Evolutionary conservation across 1,284 basidiomycete genomes (phyloP), one percentile per base, ranked within the genome.

Genomic region (Schizopora paradoxa): DNA sequence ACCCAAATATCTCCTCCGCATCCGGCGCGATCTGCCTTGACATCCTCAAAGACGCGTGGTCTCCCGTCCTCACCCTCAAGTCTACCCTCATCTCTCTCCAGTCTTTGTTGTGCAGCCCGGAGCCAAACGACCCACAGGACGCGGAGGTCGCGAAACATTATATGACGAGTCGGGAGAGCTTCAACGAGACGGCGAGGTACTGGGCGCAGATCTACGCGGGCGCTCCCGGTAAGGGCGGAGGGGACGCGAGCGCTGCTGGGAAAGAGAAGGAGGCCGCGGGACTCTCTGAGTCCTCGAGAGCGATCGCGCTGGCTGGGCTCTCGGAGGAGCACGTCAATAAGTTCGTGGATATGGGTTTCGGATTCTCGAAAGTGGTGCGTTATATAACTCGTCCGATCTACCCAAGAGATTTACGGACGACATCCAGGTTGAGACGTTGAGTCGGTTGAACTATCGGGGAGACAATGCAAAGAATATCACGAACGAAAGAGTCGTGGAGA

Each of bases 121-220:
- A 97, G 63, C 96, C 95, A 10, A 89, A 87, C 56, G 96, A 99
- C 62, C 96, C 95, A 0, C 95, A 98, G 68, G 96, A 98, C 61
- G 95, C 96, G 0, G 93, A 98, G 68, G 91, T 97, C 6, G 96
- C 95, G 11, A 97, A 96, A 61, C 94, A 97, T 64, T 99, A 91
- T 61, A 82, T 91, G 58, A 88, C 91, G 2, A 91, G 90, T 63
- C 85, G 84, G 58, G 67, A 69, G 14, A 85, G 85, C 54, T 99
- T 98, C 59, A 90, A 97, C 48, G 84, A 87, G 29, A 99, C 95
- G 0, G 95, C 96, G 19, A 75, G 78, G 38, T 94, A 94, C 64
- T 99, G 95, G 95, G 90, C 93, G 2, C 80, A 89, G 59, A 81
- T 86, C 26, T 94, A 94, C 59, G 91, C 90, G 1, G 83, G 82